Base-by-base conservation (phyloP, 768 basidiomycete species). In the Leccinum pellstonianum region DNA sequence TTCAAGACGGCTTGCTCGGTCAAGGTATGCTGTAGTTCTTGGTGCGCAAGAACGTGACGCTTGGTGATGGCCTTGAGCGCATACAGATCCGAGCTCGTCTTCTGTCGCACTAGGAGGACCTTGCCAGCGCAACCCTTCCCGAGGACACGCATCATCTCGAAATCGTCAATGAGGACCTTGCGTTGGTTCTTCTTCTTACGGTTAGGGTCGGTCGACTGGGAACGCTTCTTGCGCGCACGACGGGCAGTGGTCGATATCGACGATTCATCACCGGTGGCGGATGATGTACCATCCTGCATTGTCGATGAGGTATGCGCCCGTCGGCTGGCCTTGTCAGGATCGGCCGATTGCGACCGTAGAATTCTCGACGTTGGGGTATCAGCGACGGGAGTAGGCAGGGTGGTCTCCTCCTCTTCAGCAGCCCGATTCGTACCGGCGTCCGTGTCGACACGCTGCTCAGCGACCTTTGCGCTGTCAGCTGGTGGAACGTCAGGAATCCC, bases 1-100 rank as follows among this genome's bases (percentile, higher is more conserved):
- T 92, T 95, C 70, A 99, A 77, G 33, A 99, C 96, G 7, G 91
- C 88, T 74, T 98, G 94, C 76, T 99, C 97, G 3, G 95, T 96
- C 62, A 97, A 80, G 3, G 96, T 98, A 76, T 98, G 97, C 69
- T 91, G 88, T 57, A 99, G 79, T 76, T 99, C 97, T 73, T 96
- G 94, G 69, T 98, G 94, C 2, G 95, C 93, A 54, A 98, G 80
- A 23, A 99, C 97, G 73, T 96, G 94, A 56, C 94, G 85, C 79
- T 98, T 99, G 63, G 94, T 95, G 76, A 99, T 97, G 5, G 95
- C 95, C 77, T 99, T 99, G 77, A 98, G 83, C 37, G 96, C 96
- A 71, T 90, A 95, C 52, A 97, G 75, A 56, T 87, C 85, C 50
- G 81, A 64, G 27, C 86, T 85, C 21, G 77, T 76, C 76, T 90